Evolutionary conservation across 2,329 filamentous ascomycete species (phyloP).

Genomic region (Sporothrix protearum): DNA sequence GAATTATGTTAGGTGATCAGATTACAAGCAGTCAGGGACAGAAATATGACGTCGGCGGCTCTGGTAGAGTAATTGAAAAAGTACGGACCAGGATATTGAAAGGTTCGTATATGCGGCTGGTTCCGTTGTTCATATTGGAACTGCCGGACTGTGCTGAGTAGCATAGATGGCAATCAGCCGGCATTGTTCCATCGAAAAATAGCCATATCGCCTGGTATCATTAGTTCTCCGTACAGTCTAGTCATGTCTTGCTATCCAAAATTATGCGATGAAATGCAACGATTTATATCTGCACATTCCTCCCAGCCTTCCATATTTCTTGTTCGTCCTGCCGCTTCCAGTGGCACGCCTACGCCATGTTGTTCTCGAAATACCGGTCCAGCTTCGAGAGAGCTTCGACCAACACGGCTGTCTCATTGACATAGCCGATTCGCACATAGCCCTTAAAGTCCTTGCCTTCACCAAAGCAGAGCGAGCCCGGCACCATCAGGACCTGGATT

Average conservation of each 20-base stretch:
- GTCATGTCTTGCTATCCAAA: not conserved
- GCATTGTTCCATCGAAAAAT: not conserved
- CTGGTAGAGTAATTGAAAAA: not conserved
- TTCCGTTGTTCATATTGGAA: not conserved
- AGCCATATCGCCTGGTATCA: not conserved
- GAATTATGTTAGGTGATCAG: not conserved
- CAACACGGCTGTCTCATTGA: conserved; percentile 66
- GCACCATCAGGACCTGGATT: conserved; percentile 70
- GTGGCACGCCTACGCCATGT: conserved; percentile 31
- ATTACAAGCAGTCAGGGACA: not conserved
- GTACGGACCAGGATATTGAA: not conserved
- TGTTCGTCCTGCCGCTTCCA: too few species aligned
- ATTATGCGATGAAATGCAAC: not conserved
- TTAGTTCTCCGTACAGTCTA: not conserved
- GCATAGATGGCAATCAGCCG: not conserved
- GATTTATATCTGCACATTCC: not conserved
- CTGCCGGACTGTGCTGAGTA: not conserved
- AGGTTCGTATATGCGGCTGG: not conserved
- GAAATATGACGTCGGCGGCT: conserved; percentile 1
- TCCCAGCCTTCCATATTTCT: not conserved
- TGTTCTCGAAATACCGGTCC: conserved; percentile 40
- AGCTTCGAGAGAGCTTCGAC: conserved; percentile 58
- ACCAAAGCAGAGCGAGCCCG: conserved; percentile 72
- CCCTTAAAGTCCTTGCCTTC: conserved; percentile 62
- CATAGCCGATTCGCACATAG: conserved; percentile 74